A percentile compares a stretch with the other conserved stretches of the same genome.
These are phyloP conservation scores for Beauveria medogensis DNA, from an alignment of 2,329 filamentous ascomycete species.

Conservation along the genomic window DNA sequence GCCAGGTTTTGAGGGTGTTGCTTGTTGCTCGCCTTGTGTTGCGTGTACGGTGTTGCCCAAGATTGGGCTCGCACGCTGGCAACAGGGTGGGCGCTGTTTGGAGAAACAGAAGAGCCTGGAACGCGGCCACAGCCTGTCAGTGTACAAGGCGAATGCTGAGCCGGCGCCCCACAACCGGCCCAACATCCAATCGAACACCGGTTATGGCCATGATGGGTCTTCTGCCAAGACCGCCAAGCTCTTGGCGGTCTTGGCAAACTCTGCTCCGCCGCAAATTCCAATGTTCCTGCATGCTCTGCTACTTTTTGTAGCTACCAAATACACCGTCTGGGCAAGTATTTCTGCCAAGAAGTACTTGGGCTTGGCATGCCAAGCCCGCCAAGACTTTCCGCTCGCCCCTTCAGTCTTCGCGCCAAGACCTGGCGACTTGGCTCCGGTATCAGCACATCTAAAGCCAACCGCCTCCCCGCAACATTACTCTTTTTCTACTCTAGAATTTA, in stretches of 20 bases:
- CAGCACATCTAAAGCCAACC: constrained; percentile 10
- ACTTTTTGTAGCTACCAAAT: background rate
- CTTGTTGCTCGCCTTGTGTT: background rate
- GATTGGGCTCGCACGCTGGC: background rate
- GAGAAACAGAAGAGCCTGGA: constrained; percentile 11
- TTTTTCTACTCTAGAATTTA: background rate
- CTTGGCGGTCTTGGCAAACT: constrained; percentile 29
- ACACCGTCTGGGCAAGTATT: background rate
- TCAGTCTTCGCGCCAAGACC: constrained; percentile 12
- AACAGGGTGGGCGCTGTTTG: background rate
- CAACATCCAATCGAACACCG: constrained; percentile 20
- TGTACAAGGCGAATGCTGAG: constrained; percentile 8
- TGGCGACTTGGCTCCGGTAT: constrained; percentile 9
- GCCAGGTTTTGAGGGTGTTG: background rate
- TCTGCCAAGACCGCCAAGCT: constrained; percentile 31
- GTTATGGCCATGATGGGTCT: constrained; percentile 19
- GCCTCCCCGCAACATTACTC: constrained; percentile 9
- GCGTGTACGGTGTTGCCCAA: background rate
- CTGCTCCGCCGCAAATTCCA: constrained; percentile 20
- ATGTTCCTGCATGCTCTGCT: background rate
- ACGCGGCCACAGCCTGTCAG: constrained; percentile 6
- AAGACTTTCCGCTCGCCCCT: constrained; percentile 31
- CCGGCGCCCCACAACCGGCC: background rate
- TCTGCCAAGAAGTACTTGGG: constrained; percentile 18
- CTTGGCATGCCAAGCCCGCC: constrained; percentile 29